These are phyloP conservation scores for Spongiforma sp. DNA, from an alignment of 1,284 basidiomycete species.

Conservation along the genomic window DNA sequence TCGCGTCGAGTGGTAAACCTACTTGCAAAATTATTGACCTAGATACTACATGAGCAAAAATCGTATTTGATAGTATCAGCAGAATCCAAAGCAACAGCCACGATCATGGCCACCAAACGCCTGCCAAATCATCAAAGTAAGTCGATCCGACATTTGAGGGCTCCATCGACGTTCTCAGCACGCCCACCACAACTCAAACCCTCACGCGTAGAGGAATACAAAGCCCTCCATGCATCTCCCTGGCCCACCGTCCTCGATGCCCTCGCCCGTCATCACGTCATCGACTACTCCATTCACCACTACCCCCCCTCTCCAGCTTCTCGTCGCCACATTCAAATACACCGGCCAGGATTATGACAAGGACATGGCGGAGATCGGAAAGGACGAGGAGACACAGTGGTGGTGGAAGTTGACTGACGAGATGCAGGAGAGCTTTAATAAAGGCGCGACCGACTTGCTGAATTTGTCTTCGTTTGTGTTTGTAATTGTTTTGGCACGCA, in stretches of 20 bases:
- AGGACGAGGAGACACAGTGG: slow-evolving; percentile 67
- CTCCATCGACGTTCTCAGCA: too few relatives aligned
- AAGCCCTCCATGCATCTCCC: slow-evolving; percentile 64
- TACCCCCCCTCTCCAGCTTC: slow-evolving; percentile 63
- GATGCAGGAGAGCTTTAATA: slow-evolving; percentile 79
- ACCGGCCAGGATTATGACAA: slow-evolving; percentile 61
- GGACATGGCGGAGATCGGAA: slow-evolving; percentile 70
- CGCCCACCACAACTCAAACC: slow-evolving; percentile 61
- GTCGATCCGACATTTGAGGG: slow-evolving; percentile 9
- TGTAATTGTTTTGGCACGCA: too few relatives aligned
- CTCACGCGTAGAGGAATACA: slow-evolving; percentile 69
- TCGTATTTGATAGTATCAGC: too few relatives aligned
- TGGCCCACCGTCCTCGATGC: slow-evolving; percentile 78
- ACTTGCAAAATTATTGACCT: too few relatives aligned
- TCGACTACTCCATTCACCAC: slow-evolving; percentile 80
- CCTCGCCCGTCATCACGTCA: slow-evolving; percentile 68
- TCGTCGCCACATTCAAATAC: slow-evolving; percentile 76
- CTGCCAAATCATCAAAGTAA: slow-evolving; percentile 76
- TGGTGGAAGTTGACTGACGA: slow-evolving; percentile 83
- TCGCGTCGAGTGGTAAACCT: too few relatives aligned
- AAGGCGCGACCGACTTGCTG: slow-evolving; percentile 70
- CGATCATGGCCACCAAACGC: slow-evolving; percentile 55
- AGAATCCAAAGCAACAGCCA: too few relatives aligned
- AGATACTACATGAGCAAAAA: too few relatives aligned
- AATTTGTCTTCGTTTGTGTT: too few relatives aligned